Base-by-base conservation (phyloP, 2,329 filamentous ascomycete species). In the Sarocladium brachiariae region DNA sequence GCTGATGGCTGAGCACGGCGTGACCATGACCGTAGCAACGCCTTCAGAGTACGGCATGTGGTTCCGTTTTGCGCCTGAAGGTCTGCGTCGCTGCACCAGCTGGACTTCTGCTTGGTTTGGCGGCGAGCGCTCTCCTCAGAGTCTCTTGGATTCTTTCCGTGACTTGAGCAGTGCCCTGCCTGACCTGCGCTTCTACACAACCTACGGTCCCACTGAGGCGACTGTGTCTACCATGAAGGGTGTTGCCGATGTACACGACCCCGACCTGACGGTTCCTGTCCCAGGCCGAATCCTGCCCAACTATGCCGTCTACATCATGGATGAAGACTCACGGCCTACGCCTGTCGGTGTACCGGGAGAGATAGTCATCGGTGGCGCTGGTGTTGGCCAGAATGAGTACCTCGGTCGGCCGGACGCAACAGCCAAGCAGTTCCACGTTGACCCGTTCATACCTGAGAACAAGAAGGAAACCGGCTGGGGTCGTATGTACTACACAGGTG, bases 1-100 rank as follows among this genome's bases (percentile, higher is more conserved):
- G 0, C 46, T 72, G 14, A 70, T 77, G 5, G 38, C 34, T 0
- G n/a, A 59, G 1, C 53, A 70, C 6, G 46, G 54, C 1, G 43
- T 24, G 43, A 53, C 31, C 49, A 51, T 61, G 31, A 74, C 70
- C 0, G 56, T 54, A 2, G 64, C 62, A 2, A 71, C 67, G 1
- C 71, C 73, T 0, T 69, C 73, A 0, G 72, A 76, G 53, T 70
- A 70, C 47, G 35, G 53, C 4, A 56, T 41, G 23, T 67, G 61
- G 66, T 41, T 67, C 2, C 55, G 52, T 2, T 56, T 59, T 23
- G 62, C 56, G 2, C 24, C 43, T 9, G 34, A 38, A 0, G 21
- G 37, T 6, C 51, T 58, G 1, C 24, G 25, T 9, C 54, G 55
- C 9, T 54, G 53, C 13, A 50, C 50, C 2, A 46, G 43, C n/a